Conservation (phyloP, 805 yeast genomes). For the Kuraishia capsulata region DNA sequence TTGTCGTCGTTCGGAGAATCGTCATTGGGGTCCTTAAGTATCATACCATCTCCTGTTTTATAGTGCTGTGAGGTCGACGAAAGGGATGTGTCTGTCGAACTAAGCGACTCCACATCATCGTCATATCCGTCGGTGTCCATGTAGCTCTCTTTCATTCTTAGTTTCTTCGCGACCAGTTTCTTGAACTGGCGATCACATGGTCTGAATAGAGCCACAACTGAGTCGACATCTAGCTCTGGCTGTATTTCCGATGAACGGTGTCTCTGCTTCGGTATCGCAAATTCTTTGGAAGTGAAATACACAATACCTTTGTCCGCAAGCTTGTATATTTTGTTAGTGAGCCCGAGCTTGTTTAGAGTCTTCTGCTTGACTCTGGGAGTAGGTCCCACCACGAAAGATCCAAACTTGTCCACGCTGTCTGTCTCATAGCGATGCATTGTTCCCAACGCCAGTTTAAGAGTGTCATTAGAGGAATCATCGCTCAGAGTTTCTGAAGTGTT, state of each 20-base stretch:
- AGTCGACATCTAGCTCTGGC: constrained; percentile 12
- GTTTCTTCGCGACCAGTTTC: constrained; percentile 25
- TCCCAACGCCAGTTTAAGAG: constrained; percentile 2
- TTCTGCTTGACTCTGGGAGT: constrained; percentile 29
- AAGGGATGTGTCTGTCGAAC: constrained; percentile 13
- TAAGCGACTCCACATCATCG: constrained; percentile 8
- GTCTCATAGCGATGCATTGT: constrained; percentile 20
- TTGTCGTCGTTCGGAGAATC: constrained; percentile 54
- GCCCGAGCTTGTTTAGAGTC: constrained; percentile 7
- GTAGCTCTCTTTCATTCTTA: constrained; percentile 1
- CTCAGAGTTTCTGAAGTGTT: constrained; percentile 8
- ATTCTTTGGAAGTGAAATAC: constrained; percentile 8
- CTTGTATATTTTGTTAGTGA: constrained; percentile 8
- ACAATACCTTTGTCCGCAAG: constrained; percentile 11
- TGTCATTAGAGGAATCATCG: constrained; percentile 7
- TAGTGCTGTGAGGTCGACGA: constrained; percentile 19
- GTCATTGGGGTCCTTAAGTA: constrained; percentile 39
- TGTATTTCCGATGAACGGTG: constrained; percentile 1
- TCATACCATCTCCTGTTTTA: constrained; percentile 48
- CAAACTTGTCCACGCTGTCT: constrained; percentile 10
- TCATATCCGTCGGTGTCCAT: background rate
- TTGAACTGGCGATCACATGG: constrained; percentile 28
- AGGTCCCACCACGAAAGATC: constrained; percentile 32
- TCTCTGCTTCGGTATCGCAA: constrained; percentile 5
- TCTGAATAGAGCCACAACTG: constrained; percentile 29